phyloP scores from a whole-genome alignment of 495 filamentous ascomycete species.

The Xylaria telfairii region DNA sequence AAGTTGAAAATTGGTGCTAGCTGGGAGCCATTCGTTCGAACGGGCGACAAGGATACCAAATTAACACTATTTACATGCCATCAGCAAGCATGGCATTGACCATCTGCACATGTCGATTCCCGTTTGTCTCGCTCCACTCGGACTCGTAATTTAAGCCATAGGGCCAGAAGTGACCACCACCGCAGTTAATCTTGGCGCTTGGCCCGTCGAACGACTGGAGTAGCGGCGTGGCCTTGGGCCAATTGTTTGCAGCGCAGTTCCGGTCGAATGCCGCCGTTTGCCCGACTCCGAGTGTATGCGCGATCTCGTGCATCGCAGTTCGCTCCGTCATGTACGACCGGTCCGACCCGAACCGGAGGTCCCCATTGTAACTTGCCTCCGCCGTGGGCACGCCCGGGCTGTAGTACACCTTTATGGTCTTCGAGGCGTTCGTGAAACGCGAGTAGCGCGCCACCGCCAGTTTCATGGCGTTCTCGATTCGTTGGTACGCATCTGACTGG shows the following conservation, averaged over 20 bases:
- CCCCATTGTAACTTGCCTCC: slow-evolving; percentile 51
- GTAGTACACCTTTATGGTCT: slow-evolving; percentile 46
- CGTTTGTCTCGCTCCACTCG: slow-evolving; percentile 51
- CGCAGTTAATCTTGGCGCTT: slow-evolving; percentile 50
- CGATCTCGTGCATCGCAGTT: slow-evolving; percentile 53
- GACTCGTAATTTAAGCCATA: slow-evolving; percentile 52
- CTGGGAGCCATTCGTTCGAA: background rate
- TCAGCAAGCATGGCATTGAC: slow-evolving; percentile 47
- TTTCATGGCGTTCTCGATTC: slow-evolving; percentile 47
- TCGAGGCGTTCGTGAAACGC: slow-evolving; percentile 39
- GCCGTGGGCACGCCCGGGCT: slow-evolving; percentile 47
- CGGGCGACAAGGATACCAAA: background rate
- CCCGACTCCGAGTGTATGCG: slow-evolving; percentile 51
- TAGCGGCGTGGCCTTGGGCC: slow-evolving; percentile 46
- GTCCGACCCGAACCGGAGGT: slow-evolving; percentile 51
- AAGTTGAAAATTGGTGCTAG: background rate
- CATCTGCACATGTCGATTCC: slow-evolving; percentile 43
- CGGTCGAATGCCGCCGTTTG: slow-evolving; percentile 47
- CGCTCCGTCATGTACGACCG: slow-evolving; percentile 54
- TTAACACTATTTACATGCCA: slow-evolving; percentile 21
- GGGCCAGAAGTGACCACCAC: slow-evolving; percentile 51
- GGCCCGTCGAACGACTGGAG: slow-evolving; percentile 46
- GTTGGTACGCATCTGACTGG: slow-evolving; percentile 46
- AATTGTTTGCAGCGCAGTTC: slow-evolving; percentile 43
- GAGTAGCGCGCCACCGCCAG: slow-evolving; percentile 46